These are phyloP conservation scores for Vitis rotundifolia DNA, from an alignment of 164 flowering plant genomes.

Conservation along the genomic window DNA sequence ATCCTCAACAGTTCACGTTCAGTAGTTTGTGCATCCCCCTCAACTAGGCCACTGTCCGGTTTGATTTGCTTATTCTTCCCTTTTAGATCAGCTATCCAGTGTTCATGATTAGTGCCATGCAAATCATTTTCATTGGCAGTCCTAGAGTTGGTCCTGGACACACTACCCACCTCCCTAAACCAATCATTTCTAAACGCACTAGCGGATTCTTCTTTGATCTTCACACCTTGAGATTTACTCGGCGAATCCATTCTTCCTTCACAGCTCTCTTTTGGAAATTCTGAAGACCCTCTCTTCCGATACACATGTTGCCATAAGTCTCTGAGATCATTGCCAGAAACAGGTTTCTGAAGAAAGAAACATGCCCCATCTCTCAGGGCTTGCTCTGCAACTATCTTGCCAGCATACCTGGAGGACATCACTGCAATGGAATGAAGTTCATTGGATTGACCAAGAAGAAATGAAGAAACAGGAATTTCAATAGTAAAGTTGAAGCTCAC, in stretches of 20 bases:
- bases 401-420: slow-evolving; percentile 3
- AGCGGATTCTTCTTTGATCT: neutral
- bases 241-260: neutral
- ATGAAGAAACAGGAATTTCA: neutral
- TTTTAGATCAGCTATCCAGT: neutral
- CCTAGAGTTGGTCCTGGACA: neutral
- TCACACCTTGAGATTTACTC: neutral
- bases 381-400: neutral
- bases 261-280: no score
- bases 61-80: neutral
- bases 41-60: neutral
- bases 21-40: neutral
- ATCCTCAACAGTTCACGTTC: no score
- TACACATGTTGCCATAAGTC: slow-evolving; percentile 29
- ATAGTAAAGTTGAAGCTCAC: slow-evolving; percentile 12
- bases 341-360: slow-evolving; percentile 24
- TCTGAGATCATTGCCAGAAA: slow-evolving; percentile 10
- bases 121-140: neutral
- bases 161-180: neutral
- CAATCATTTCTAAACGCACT: no score
- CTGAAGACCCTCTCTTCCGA: neutral
- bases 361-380: slow-evolving; percentile 22
- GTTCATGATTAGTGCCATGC: neutral
- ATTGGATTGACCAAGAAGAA: neutral
- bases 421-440: slow-evolving; percentile 12